Conservation (phyloP, 2,329 filamentous ascomycete genomes). For the Spiromastix sp. region DNA sequence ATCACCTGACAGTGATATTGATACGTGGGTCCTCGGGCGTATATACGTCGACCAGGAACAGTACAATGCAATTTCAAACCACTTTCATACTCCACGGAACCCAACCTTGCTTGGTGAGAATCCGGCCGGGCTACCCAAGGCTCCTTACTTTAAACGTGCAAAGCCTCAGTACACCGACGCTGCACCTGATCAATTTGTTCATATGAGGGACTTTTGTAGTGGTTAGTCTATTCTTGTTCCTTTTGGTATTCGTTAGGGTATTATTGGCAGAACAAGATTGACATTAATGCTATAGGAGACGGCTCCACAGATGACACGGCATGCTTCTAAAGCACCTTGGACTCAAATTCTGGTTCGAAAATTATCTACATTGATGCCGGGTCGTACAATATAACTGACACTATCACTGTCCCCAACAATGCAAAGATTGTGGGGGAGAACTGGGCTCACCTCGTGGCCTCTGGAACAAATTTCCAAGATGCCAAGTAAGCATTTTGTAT, state of each 20-base stretch:
- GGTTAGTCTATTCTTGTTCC: neutral
- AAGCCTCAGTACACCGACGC: slow-evolving; percentile 10
- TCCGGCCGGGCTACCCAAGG: slow-evolving; percentile 1
- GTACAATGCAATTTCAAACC: neutral
- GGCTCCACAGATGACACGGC: slow-evolving; percentile 4
- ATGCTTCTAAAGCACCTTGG: slow-evolving; percentile 1
- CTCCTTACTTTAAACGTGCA: slow-evolving; percentile 7
- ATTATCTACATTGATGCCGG: slow-evolving; percentile 5
- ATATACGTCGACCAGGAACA: slow-evolving; percentile 4
- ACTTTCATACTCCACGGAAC: neutral
- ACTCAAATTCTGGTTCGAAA: neutral
- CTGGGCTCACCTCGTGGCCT: slow-evolving; percentile 4
- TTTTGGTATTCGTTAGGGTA: neutral
- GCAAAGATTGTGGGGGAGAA: slow-evolving; percentile 3
- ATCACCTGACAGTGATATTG: neutral
- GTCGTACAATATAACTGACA: slow-evolving; percentile 4
- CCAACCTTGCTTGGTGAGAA: neutral
- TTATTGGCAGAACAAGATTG: neutral
- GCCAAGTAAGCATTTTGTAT: neutral
- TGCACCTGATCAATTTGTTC: slow-evolving; percentile 1
- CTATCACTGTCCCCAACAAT: slow-evolving; percentile 2
- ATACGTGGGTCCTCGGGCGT: slow-evolving; percentile 6
- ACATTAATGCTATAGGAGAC: slow-evolving; percentile 4
- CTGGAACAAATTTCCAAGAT: slow-evolving; percentile 4
- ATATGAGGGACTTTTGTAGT: slow-evolving; percentile 4